Percentiles rank a stretch among this genome's conserved stretches.
phyloP scores from a whole-genome alignment of 2,329 filamentous ascomycete species.

The Pseudocercospora ulei region DNA sequence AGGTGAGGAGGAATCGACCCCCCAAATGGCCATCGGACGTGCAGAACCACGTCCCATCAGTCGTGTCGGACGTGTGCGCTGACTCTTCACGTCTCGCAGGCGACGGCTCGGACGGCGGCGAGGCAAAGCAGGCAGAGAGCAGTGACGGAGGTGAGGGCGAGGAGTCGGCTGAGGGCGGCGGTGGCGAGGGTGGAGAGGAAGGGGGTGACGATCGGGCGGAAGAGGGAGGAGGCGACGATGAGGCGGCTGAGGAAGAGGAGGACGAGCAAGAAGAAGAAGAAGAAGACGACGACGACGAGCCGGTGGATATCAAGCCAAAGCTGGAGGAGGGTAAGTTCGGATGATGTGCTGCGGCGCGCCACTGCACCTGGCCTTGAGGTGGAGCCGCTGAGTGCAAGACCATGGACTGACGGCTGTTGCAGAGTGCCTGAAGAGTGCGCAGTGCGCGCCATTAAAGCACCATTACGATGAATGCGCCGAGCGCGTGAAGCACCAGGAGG shows the following conservation, averaged over 20 bases:
- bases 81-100: not conserved
- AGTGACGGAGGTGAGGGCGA: conserved; percentile 23
- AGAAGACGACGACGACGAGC: conserved; percentile 73
- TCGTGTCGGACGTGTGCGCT: not conserved
- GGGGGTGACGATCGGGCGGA: conserved; percentile 40
- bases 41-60: not conserved
- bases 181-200: conserved; percentile 37
- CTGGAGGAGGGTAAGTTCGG: conserved; percentile 76
- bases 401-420: conserved; percentile 22
- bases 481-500: conserved; percentile 68
- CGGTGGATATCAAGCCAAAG: conserved; percentile 74
- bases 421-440: conserved; percentile 84
- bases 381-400: too few relatives aligned
- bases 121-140: conserved; percentile 10
- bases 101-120: conserved; percentile 3
- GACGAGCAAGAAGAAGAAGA: conserved; percentile 67
- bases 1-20: conserved; percentile 22
- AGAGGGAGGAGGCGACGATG: conserved; percentile 48
- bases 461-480: conserved; percentile 98
- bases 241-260: conserved; percentile 52
- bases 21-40: not conserved
- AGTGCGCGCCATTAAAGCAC: conserved; percentile 84
- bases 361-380: too few relatives aligned
- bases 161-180: conserved; percentile 32
- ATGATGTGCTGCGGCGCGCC: too few relatives aligned